Evolutionary conservation across 129 eudicot genomes (phyloP).

Genomic region (Ambrosia artemisiifolia): DNA sequence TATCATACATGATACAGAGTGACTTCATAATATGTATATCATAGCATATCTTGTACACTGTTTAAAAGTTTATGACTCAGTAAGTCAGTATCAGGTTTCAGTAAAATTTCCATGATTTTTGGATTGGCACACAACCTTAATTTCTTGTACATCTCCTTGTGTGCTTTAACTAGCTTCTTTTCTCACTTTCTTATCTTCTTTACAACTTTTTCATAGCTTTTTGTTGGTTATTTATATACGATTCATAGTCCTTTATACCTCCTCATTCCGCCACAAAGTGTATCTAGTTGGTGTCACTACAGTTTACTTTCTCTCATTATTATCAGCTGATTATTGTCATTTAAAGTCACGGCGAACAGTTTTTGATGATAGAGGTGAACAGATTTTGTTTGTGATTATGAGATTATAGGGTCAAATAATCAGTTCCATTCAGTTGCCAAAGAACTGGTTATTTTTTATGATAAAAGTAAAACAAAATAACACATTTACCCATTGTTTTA

Average conservation of each 20-base stretch:
- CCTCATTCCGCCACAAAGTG: neutral
- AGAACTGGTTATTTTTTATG: neutral
- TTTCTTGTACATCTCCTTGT: neutral
- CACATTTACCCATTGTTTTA: too few relatives aligned
- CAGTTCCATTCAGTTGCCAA: neutral
- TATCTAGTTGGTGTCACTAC: neutral
- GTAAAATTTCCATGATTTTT: neutral
- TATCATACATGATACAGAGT: neutral
- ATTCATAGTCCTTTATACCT: neutral
- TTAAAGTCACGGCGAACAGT: neutral
- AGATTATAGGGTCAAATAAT: neutral
- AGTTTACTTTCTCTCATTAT: neutral
- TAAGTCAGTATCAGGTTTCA: neutral
- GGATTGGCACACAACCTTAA: neutral
- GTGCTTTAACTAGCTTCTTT: neutral
- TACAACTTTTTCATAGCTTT: neutral
- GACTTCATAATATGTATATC: neutral
- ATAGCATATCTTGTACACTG: neutral
- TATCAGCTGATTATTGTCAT: neutral
- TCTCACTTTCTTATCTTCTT: neutral
- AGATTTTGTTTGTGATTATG: neutral
- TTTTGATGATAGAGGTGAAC: neutral
- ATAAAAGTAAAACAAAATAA: too few relatives aligned
- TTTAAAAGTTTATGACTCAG: neutral
- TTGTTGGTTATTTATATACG: neutral